Evolutionary conservation across 306 rosid genomes (phyloP).

Genomic region (Trifolium subterraneum): DNA sequence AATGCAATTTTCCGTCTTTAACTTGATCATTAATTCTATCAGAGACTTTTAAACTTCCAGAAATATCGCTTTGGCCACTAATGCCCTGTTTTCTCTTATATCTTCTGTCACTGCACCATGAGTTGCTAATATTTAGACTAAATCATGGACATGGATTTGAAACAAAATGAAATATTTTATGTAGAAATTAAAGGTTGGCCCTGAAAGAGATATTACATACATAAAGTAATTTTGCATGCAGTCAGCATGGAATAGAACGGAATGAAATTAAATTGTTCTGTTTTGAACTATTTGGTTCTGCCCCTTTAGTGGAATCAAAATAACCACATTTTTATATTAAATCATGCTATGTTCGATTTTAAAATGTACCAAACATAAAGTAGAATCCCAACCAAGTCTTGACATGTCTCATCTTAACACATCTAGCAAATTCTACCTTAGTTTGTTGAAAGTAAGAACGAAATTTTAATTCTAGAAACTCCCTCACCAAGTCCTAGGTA

Average conservation of each 20-base stretch:
- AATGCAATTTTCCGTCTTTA: conserved; percentile 58
- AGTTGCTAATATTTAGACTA: conserved; percentile 36
- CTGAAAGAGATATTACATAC: conserved; percentile 17
- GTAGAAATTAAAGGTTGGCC: conserved; percentile 12
- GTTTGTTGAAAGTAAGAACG: conserved; percentile 13
- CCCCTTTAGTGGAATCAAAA: conserved; percentile 7
- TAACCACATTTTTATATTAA: not conserved
- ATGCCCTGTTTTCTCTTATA: conserved; percentile 60
- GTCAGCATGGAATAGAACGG: not conserved
- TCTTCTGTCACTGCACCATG: conserved; percentile 58
- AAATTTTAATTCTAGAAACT: conserved; percentile 18
- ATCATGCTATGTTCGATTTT: not conserved
- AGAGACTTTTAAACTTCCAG: conserved; percentile 68
- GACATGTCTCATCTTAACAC: conserved; percentile 4
- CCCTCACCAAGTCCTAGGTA: conserved; percentile 15
- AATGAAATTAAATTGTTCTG: not conserved
- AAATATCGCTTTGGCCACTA: conserved; percentile 63
- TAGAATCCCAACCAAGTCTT: not conserved
- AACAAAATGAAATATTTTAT: conserved; percentile 29
- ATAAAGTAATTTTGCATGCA: conserved; percentile 9
- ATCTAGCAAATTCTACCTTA: not conserved
- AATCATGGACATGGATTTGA: conserved; percentile 26
- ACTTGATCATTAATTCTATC: conserved; percentile 60
- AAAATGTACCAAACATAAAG: conserved; percentile 12
- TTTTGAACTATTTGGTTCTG: not conserved